phyloP scores from a whole-genome alignment of 768 basidiomycete species.

The Dentipellis sp. region DNA sequence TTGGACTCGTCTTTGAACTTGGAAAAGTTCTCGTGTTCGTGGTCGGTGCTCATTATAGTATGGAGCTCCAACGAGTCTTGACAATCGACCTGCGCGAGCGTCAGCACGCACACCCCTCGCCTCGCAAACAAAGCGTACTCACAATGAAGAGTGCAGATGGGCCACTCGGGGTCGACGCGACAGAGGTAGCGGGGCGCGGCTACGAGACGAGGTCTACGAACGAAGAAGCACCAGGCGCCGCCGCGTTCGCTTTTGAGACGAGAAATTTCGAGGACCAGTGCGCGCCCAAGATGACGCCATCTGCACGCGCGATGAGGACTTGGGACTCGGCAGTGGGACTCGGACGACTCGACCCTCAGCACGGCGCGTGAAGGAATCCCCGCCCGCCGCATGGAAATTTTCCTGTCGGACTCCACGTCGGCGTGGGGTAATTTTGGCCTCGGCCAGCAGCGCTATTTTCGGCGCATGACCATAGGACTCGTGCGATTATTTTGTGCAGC shows the following conservation, averaged over 20 bases:
- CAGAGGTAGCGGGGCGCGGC: too few species aligned
- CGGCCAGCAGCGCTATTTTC: too few species aligned
- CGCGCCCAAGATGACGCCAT: not conserved
- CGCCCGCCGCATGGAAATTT: too few species aligned
- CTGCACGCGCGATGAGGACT: not conserved
- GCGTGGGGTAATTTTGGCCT: too few species aligned
- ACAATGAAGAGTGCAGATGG: not conserved
- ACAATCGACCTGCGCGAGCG: not conserved
- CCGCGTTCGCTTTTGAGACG: not conserved
- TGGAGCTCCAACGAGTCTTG: not conserved
- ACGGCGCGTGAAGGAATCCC: too few species aligned
- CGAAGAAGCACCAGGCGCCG: not conserved
- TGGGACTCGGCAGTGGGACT: too few species aligned
- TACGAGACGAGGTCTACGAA: not conserved
- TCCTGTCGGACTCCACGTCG: too few species aligned
- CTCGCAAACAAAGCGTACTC: not conserved
- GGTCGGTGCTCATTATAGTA: not conserved
- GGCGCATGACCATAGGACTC: too few species aligned
- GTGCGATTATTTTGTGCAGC: too few species aligned
- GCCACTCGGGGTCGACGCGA: too few species aligned
- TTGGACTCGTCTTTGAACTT: not conserved
- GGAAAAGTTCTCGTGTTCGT: not conserved
- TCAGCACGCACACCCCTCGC: not conserved
- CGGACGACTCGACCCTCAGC: too few species aligned
- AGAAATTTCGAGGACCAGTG: not conserved